Percentiles rank a stretch among this genome's conserved stretches.
These are phyloP conservation scores for Astrothelium macrocarpum DNA, from an alignment of 495 filamentous ascomycete genomes.

Conservation along the genomic window DNA sequence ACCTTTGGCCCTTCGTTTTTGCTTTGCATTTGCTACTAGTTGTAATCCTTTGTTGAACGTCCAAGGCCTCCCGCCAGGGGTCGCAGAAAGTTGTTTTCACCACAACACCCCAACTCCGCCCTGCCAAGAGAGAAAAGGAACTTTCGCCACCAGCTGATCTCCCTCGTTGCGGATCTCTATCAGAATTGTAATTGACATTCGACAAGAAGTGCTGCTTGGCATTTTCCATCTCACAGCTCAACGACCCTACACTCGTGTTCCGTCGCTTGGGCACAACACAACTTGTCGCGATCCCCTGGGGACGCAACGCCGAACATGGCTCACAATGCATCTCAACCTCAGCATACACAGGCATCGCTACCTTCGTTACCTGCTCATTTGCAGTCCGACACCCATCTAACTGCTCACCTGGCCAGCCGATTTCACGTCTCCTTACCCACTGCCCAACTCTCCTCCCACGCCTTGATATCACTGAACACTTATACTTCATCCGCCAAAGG, in stretches of 20 bases:
- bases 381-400: constrained; percentile 93
- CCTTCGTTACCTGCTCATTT: constrained; percentile 81
- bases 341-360: constrained; percentile 81
- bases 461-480: constrained; percentile 82
- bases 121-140: neutral
- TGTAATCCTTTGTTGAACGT: neutral
- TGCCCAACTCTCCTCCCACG: constrained; percentile 80
- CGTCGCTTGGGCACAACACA: constrained; percentile 13
- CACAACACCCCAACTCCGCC: neutral
- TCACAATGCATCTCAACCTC: constrained; percentile 23
- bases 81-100: neutral
- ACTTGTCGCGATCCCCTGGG: constrained; percentile 25
- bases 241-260: neutral
- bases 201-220: neutral
- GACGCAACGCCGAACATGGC: constrained; percentile 27
- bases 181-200: neutral
- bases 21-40: neutral
- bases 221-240: neutral
- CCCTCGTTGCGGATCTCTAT: neutral
- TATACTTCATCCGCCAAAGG: constrained; percentile 81
- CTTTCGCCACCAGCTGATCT: neutral
- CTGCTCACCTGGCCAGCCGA: constrained; percentile 88
- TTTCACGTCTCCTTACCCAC: constrained; percentile 87
- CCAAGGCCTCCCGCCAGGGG: neutral
- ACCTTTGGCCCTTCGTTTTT: neutral